Evolutionary conservation across 495 filamentous ascomycete species (phyloP), one percentile per base, ranked within the genome.

Genomic region (Talaromyces ruber): DNA sequence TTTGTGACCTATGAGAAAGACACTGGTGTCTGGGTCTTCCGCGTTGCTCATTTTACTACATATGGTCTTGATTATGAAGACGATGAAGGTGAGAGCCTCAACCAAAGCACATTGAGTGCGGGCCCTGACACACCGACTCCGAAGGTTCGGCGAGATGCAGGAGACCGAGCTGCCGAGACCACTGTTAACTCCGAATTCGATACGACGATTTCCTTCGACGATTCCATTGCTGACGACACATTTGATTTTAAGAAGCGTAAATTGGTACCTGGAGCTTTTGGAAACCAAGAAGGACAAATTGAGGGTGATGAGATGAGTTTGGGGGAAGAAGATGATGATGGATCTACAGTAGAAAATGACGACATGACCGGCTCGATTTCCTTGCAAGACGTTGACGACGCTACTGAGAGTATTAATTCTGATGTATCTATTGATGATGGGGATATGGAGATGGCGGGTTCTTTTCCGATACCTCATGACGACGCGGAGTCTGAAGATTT

Each of bases 51-150:
- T 73, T 98, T 92, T 73, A 97, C 92, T 16, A 96, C 92, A 8
- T 98, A 98, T 71, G 92, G 87, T n/a, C 79, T 97, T 56, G 88
- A 92, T 64, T 90, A 94, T 64, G 89, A 93, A 50, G 89, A 90
- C 26, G 88, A 82, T 55, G 76, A 75, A 66, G 84, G 70, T 74
- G 71, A 79, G 71, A 78, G 71, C 68, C 73, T 76, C 70, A 76
- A 76, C 59, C 77, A 81, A 67, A 87, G 81, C 73, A 79, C 79
- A 63, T 72, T 86, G 57, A 85, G 83, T 72, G 81, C 76, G 61
- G 76, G 76, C 71, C 83, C 83, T 66, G 84, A 86, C 68, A 84
- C 79, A 29, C 79, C 83, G 60, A 86, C 82, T 64, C 82, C 82
- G 24, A 77, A 76, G 72, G 70, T 70, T 65, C 73, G 74, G 54